A percentile compares a stretch with the other conserved stretches of the same genome.
phyloP scores from a whole-genome alignment of 163 green algal species.

The Chlamydomonas reinhardtii region DNA sequence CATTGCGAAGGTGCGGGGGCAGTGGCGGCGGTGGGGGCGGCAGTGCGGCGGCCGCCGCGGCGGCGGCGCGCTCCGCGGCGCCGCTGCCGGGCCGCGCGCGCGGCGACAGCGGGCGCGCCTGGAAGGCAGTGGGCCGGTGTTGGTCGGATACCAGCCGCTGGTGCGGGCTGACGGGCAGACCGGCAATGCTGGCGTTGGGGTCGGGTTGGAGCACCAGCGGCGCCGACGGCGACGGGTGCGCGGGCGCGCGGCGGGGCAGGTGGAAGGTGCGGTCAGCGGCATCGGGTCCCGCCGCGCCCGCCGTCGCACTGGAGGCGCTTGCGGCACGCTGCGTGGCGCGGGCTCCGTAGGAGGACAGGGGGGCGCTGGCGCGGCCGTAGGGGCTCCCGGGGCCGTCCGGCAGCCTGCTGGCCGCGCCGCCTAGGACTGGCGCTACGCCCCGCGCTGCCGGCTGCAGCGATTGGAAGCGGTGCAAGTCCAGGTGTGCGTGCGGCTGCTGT shows the following conservation, averaged over 20 bases:
- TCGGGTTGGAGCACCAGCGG: constrained; percentile 15
- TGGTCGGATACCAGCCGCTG: neutral
- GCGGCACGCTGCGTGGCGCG: neutral
- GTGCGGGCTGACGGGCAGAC: neutral
- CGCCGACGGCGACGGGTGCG: neutral
- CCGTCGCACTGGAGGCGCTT: neutral
- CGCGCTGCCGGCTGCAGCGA: neutral
- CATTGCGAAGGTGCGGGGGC: neutral
- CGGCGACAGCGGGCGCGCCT: neutral
- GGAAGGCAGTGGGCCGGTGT: neutral
- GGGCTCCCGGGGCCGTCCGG: no score
- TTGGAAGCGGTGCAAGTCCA: neutral
- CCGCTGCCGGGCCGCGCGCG: no score
- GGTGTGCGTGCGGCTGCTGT: neutral
- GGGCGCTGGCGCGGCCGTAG: no score
- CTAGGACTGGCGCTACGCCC: neutral
- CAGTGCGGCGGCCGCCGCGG: no score
- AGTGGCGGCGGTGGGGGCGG: neutral
- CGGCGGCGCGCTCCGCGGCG: no score
- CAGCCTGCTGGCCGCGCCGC: no score
- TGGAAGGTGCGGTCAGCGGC: no score
- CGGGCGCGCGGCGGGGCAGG: no score
- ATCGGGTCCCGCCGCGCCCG: neutral
- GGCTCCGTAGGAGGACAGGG: no score
- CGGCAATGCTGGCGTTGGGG: neutral